Evolutionary conservation across 2,329 filamentous ascomycete species (phyloP), one percentile per base, ranked within the genome.

Genomic region (Bipolaris zeicola): DNA sequence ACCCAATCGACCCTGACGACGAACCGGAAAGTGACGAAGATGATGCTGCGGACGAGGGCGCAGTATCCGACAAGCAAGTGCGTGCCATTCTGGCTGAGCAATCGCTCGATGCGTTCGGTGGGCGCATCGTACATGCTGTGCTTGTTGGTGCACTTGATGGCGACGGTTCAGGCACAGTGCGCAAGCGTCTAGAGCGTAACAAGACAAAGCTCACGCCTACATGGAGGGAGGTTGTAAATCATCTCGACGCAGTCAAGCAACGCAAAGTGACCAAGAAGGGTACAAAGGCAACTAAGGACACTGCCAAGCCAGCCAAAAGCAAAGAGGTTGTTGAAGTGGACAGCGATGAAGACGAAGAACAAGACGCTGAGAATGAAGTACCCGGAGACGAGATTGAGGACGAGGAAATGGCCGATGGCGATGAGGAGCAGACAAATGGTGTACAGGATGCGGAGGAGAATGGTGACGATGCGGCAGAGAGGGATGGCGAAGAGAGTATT

Each of bases 61-160:
- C 41, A 79, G 83, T 28, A 18, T 71, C 85, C 39, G 80, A 85
- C 28, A 81, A 82, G 50, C 81, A 83, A 67, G 81, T 90, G 68
- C 83, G 85, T 55, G 85, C 87, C 54, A 83, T 97, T 33, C 83
- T 93, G 56, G 87, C 92, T 0, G 95, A 98, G 76, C 89, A 94
- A 71, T 86, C 88, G 18, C 83, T 98, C 0, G 98, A 94, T 76
- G 89, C 94, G 67, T 81, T 97, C 24, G 88, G 93, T 0, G 89
- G 87, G 60, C 96, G 95, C 72, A 85, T 96, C 41, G 90, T 97
- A 36, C 84, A 96, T 39, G 89, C 89, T 11, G 87, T 96, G 20
- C 81, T 90, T 8, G 91, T 88, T 18, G 87, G 87, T 50, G 86
- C 92, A 38, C 81, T 97, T 48, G 92, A 96, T 70, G 58, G 59